Percentiles rank a stretch among this genome's conserved stretches.
Evolutionary conservation across 2,329 filamentous ascomycete species (phyloP).

Genomic region (Neofusicoccum sp.): DNA sequence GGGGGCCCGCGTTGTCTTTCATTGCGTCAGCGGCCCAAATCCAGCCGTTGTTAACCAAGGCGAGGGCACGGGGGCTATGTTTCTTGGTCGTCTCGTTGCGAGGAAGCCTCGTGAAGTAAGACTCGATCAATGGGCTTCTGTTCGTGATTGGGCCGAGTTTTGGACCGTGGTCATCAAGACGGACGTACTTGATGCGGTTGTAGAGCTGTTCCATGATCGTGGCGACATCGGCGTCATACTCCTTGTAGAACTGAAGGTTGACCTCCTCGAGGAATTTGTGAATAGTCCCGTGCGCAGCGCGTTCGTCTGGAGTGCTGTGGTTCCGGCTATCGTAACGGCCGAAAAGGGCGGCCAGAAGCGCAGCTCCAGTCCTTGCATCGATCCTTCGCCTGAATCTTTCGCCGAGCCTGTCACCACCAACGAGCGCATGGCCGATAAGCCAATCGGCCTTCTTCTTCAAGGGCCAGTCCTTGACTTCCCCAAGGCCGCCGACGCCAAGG

Average conservation of each 20-base stretch:
- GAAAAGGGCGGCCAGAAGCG: slow-evolving; percentile 66
- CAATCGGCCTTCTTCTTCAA: slow-evolving; percentile 64
- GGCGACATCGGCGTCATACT: slow-evolving; percentile 82
- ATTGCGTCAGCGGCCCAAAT: slow-evolving; percentile 97
- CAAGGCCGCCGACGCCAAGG: slow-evolving; percentile 52
- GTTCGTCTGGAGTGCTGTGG: slow-evolving; percentile 54
- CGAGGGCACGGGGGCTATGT: slow-evolving; percentile 74
- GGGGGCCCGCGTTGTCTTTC: slow-evolving; percentile 87
- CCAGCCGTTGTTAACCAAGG: slow-evolving; percentile 95
- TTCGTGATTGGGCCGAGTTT: slow-evolving; percentile 78
- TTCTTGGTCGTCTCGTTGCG: slow-evolving; percentile 75
- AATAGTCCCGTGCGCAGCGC: slow-evolving; percentile 56
- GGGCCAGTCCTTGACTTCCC: slow-evolving; percentile 57
- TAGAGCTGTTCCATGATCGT: slow-evolving; percentile 89
- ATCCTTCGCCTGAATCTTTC: slow-evolving; percentile 75
- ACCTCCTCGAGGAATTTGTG: slow-evolving; percentile 74
- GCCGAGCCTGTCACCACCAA: slow-evolving; percentile 73
- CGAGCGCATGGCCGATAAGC: slow-evolving; percentile 69
- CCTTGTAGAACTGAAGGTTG: slow-evolving; percentile 86
- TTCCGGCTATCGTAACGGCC: slow-evolving; percentile 65
- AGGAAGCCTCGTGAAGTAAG: slow-evolving; percentile 91
- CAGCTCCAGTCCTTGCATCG: slow-evolving; percentile 70
- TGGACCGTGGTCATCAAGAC: slow-evolving; percentile 89
- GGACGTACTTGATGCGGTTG: slow-evolving; percentile 92
- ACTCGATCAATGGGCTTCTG: slow-evolving; percentile 81